Evolutionary conservation across 2,329 filamentous ascomycete genomes (phyloP), one percentile per base, ranked within the genome.

Genomic region (Ophiostoma perfectum): DNA sequence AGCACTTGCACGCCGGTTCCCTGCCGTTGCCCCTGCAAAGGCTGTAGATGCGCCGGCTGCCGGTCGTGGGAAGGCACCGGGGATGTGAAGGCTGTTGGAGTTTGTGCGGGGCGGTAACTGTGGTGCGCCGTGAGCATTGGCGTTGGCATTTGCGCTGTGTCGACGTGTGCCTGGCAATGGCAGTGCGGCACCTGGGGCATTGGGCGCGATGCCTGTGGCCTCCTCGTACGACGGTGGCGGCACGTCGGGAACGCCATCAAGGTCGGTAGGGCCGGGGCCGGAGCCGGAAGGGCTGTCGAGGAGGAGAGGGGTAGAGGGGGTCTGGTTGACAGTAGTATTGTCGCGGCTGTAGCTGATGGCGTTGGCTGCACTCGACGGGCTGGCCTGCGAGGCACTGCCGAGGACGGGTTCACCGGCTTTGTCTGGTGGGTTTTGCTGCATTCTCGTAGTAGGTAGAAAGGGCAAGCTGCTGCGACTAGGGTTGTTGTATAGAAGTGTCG

Each of bases 171-270:
- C 12, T 18, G 60, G 60, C 16, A 63, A 18, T 44, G 60, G 60
- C 4, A 27, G 55, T 18, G 45, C 47, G 27, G 65, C 49, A 11
- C 49, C 27, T 9, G 65, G 42, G 4, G 45, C 49, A 18, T n/a
- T 4, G 18, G 65, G 55, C 5, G 65, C 52, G 39, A 70, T 68
- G 55, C 69, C 71, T 14, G 49, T 68, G 45, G 71, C 71, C 52
- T 72, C 71, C 63, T 72, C 71, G 68, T 72, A 72, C 5, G 70
- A 70, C 18, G 71, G 71, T 8, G 71, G 71, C 3, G 71, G 70
- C n/a, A 47, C 71, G 27, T 70, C 68, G 36, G 70, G 69, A 0
- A 47, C n/a, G 11, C 62, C 60, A 52, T 69, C 66, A 44, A 63
- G 52, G 9, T 36, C 41, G 14, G 60, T 41, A 18, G 55, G 55